phyloP scores from a whole-genome alignment of 2,329 filamentous ascomycete genomes.

The Colletotrichum magnum region DNA sequence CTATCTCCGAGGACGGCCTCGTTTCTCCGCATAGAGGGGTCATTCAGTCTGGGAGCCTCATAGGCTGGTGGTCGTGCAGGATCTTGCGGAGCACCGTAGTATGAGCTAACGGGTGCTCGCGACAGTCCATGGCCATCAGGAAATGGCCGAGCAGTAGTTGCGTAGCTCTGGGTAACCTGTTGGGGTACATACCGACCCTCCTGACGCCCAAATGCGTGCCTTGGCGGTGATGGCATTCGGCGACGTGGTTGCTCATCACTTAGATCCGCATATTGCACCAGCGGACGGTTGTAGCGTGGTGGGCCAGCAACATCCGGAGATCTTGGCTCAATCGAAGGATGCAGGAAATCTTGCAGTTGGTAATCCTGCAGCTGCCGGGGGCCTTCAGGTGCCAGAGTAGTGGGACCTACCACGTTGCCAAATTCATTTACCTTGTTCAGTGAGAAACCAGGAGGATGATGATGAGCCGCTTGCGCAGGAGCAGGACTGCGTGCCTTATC shows the following conservation, averaged over 20 bases:
- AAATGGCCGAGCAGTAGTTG: conserved; percentile 7
- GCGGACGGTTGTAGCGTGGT: conserved; percentile 19
- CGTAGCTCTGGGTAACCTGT: conserved; percentile 15
- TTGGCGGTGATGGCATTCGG: conserved; percentile 18
- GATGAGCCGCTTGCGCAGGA: conserved; percentile 15
- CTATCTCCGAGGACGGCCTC: conserved; percentile 44
- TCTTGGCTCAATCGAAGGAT: conserved; percentile 62
- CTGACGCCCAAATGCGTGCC: conserved; percentile 14
- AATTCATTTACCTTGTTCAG: conserved; percentile 46
- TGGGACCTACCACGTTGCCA: conserved; percentile 40
- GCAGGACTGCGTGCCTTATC: conserved; percentile 5
- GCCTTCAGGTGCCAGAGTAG: conserved; percentile 43
- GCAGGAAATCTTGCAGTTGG: conserved; percentile 58
- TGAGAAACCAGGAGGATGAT: conserved; percentile 1
- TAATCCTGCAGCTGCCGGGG: conserved; percentile 40
- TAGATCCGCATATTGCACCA: conserved; percentile 34
- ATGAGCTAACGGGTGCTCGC: conserved; percentile 3
- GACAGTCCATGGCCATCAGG: conserved; percentile 1
- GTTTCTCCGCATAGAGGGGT: conserved; percentile 2
- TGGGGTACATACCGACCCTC: conserved; percentile 4
- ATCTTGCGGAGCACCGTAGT: conserved; percentile 38
- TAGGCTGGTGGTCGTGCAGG: conserved; percentile 38
- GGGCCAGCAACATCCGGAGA: conserved; percentile 50
- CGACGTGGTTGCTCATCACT: conserved; percentile 16
- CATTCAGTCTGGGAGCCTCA: conserved; percentile 12